Base-by-base conservation (phyloP, 2,329 filamentous ascomycete species). In the Penicillium paneum region DNA sequence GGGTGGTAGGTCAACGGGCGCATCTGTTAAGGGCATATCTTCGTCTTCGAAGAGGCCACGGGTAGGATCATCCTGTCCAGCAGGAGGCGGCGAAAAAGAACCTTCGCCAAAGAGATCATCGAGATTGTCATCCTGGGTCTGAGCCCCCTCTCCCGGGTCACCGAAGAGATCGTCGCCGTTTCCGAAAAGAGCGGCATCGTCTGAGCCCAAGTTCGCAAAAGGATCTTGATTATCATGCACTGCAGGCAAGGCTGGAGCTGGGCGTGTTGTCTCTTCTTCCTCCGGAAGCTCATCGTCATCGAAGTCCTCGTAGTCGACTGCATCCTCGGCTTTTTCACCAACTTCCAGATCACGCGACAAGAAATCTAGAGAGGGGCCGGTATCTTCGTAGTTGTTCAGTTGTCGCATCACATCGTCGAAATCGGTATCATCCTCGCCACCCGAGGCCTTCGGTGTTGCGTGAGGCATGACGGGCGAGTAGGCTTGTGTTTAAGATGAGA, bases 261-360 rank as follows among this genome's bases (percentile, higher is more conserved):
- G 46, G 10, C 63, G 60, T 13, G 36, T 29, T 5, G 26, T 5
- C 2, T 46, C 55, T 54, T 76, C 74, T 62, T 79, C 78, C 36
- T 94, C 90, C 11, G 91, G 88, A 8, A 96, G 81, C 59, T 97
- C 92, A 68, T 95, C 91, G 70, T 97, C 93, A 61, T 88, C 88
- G 58, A 97, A 92, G 67, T 96, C 90, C 69, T 90, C 91, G 65
- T 82, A 99, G 69, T 99, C 94, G 58, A 94, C 77, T 38, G 94
- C 94, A 74, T 97, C 90, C 56, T 91, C 91, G 51, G 91, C 93
- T 74, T 99, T 99, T 71, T 91, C 88, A 19, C 80, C 81, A 10
- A 72, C 69, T 26, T 76, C 73, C 26, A 76, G 54, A 11, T 75
- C 74, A 56, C 74, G 64, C 36, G 63, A 61, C 60, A 76, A 57